Evolutionary conservation across 2,329 filamentous ascomycete species (phyloP), one percentile per base, ranked within the genome.

Genomic region (Aphanocladium album): DNA sequence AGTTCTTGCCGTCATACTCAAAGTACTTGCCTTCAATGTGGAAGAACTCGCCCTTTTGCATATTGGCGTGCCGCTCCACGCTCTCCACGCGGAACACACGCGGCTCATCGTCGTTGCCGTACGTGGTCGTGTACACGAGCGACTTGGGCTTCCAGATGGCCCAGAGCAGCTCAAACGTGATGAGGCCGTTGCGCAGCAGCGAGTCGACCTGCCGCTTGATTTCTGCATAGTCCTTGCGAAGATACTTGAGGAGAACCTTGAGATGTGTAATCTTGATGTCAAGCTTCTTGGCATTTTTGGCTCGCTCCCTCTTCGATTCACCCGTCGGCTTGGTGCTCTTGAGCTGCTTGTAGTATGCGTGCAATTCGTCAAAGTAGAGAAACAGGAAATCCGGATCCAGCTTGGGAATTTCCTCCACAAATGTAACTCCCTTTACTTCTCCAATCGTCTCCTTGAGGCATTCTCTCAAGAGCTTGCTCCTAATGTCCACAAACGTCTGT

Each of bases 141-240:
- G 90, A 91, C 67, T 91, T 90, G 0, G 92, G 92, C 69, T 95
- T 96, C 82, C 89, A 96, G 3, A 96, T 76, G 0, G 91, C 91
- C 92, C 92, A 96, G 1, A 96, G 78, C 2, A 96, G 81, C 61
- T 96, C 91, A 67, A 93, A 96, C 0, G 91, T 96, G 70, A 96
- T 96, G 49, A 91, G 86, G 9, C 91, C 90, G 35, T 88, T 89
- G 64, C 91, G 84, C 2, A 96, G 79, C 75, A 96, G 85, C 0
- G 91, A 89, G 66, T 92, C 88, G 0, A 96, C 80, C 1, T 88
- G 81, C 41, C 91, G 90, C 71, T 93, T 93, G 37, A 82, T 86
- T 19, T 89, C 82, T 1, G 86, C 84, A 68, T 91, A 96, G 72
- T 96, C 93, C 62, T 87, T 84, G 66, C 93, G 88, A n/a, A 95